Percentiles rank a stretch among this genome's conserved stretches.
These are phyloP conservation scores for Alloteropsis semialata DNA, from an alignment of 176 grass and related monocot genomes.

Conservation along the genomic window DNA sequence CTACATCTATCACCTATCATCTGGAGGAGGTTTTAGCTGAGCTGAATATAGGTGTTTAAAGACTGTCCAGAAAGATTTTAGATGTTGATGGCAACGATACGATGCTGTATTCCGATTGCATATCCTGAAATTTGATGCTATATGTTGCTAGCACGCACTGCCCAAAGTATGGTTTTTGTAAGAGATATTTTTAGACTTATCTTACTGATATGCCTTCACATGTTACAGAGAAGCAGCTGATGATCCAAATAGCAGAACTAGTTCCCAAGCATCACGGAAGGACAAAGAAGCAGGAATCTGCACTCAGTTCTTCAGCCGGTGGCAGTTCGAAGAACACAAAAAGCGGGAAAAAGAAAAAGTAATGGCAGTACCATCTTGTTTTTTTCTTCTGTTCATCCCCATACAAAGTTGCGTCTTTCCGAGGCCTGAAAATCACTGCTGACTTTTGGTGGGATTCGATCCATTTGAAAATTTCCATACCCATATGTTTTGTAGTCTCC, in stretches of 20 bases:
- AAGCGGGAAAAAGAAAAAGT: constrained; percentile 84
- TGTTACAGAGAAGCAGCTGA: constrained; percentile 75
- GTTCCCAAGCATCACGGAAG: constrained; percentile 94
- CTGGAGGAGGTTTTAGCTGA: background rate
- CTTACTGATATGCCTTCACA: constrained; percentile 12
- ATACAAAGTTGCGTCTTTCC: background rate
- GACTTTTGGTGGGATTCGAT: background rate
- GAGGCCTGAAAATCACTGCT: background rate
- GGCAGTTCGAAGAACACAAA: constrained; percentile 45
- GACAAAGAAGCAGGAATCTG: constrained; percentile 78
- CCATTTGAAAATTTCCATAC: background rate
- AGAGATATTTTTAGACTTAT: background rate
- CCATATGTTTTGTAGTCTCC: background rate
- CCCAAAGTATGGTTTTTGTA: background rate
- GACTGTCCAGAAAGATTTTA: background rate
- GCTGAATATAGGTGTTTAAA: background rate
- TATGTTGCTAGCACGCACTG: background rate
- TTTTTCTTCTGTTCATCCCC: constrained; percentile 21
- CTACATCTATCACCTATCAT: background rate
- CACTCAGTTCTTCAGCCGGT: constrained; percentile 21
- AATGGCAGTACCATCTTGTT: background rate
- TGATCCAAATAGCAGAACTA: constrained; percentile 81
- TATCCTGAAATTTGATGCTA: background rate
- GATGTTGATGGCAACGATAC: background rate
- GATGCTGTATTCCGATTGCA: background rate